Conservation (phyloP, 73 alveolate genomes). For the Paramecium biaurelia region DNA sequence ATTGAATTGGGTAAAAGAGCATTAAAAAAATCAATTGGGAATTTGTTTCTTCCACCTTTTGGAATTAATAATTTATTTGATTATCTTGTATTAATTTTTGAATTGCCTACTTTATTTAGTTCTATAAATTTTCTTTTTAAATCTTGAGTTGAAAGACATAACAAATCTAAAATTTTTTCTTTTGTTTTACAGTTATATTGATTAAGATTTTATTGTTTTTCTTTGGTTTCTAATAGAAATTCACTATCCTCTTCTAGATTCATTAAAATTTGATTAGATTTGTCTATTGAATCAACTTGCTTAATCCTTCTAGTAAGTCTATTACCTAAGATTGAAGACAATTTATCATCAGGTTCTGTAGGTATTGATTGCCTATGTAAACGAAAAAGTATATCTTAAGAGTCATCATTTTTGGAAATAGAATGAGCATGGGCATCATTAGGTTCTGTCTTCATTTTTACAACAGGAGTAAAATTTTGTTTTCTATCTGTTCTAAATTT, state of each 20-base stretch:
- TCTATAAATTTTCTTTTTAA: not conserved
- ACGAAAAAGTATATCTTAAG: not conserved
- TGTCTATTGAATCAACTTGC: not conserved
- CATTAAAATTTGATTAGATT: not conserved
- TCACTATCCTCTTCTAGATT: not conserved
- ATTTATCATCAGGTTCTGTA: not conserved
- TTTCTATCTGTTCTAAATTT: not conserved
- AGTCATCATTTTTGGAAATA: not conserved
- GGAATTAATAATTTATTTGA: not conserved
- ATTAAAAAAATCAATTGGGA: not conserved
- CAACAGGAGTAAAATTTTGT: not conserved
- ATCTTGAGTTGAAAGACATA: not conserved
- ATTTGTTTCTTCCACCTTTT: not conserved
- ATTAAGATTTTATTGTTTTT: not conserved
- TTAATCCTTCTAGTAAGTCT: not conserved
- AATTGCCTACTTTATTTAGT: not conserved
- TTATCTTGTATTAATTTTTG: not conserved
- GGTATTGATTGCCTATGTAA: not conserved
- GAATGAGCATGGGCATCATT: not conserved
- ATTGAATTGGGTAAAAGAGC: constrained; percentile 2
- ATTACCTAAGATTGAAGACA: not conserved
- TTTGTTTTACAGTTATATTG: not conserved
- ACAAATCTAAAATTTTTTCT: not conserved
- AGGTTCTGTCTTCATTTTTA: constrained; percentile 29
- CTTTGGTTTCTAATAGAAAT: not conserved